Evolutionary conservation across 2,329 filamentous ascomycete genomes (phyloP).

Genomic region (Pseudogymnoascus sp.): DNA sequence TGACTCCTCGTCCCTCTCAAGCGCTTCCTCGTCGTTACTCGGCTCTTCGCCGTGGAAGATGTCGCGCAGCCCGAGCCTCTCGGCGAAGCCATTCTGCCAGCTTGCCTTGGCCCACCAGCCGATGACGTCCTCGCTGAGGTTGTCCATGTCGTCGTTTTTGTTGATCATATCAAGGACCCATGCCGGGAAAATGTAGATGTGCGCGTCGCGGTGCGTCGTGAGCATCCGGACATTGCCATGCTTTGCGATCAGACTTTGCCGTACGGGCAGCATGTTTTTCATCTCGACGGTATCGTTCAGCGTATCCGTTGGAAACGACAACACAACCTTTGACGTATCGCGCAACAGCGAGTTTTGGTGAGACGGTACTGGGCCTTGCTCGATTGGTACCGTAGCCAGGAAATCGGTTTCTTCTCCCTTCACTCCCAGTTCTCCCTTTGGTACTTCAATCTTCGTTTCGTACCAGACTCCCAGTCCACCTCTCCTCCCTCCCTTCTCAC

Average conservation of each 20-base stretch:
- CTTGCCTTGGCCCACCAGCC: conserved; percentile 93
- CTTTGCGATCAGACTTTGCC: conserved; percentile 67
- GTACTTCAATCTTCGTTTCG: conserved; percentile 54
- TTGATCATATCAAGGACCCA: conserved; percentile 85
- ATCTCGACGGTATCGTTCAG: conserved; percentile 76
- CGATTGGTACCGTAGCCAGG: conserved; percentile 67
- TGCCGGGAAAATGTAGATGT: conserved; percentile 88
- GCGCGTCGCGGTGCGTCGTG: conserved; percentile 79
- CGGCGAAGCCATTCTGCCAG: conserved; percentile 76
- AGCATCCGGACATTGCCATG: conserved; percentile 74
- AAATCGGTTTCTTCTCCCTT: conserved; percentile 95
- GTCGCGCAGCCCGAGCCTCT: conserved; percentile 67
- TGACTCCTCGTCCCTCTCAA: conserved; percentile 23
- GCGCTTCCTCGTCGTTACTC: conserved; percentile 31
- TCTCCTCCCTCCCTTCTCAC: conserved; percentile 53
- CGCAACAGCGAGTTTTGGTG: conserved; percentile 59
- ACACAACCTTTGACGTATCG: conserved; percentile 70
- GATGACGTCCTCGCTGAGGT: conserved; percentile 82
- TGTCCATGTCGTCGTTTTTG: conserved; percentile 75
- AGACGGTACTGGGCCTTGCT: conserved; percentile 48
- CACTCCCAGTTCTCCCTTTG: conserved; percentile 56
- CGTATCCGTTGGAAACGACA: conserved; percentile 81
- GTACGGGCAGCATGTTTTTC: conserved; percentile 63
- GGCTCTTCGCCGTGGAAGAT: conserved; percentile 48
- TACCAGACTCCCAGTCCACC: conserved; percentile 90